Evolutionary conservation across 169 alveolate species (phyloP).

Genomic region (Plasmodium fragile): DNA sequence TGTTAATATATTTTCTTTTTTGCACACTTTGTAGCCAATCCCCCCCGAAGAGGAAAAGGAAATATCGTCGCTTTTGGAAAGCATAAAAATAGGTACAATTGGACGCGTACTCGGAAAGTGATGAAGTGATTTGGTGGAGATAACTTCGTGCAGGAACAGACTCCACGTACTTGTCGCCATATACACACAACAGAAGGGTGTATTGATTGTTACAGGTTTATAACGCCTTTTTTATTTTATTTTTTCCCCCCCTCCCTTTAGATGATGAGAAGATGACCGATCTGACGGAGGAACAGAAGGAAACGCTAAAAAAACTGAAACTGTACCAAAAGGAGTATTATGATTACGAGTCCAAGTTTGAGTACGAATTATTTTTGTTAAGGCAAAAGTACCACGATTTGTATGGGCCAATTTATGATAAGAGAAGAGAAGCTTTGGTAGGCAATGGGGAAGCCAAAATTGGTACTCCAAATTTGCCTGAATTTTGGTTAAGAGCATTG

Average conservation of each 20-base stretch:
- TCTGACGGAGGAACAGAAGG: slow-evolving; percentile 83
- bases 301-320: slow-evolving; percentile 80
- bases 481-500: slow-evolving; percentile 87
- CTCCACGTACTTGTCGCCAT: background rate
- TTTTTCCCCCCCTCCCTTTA: background rate
- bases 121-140: background rate
- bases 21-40: slow-evolving; percentile 38
- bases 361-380: slow-evolving; percentile 83
- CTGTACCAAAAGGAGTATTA: slow-evolving; percentile 82
- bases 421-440: slow-evolving; percentile 76
- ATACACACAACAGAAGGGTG: background rate
- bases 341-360: slow-evolving; percentile 82
- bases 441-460: slow-evolving; percentile 57
- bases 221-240: slow-evolving; percentile 1
- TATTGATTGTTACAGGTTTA: background rate
- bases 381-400: slow-evolving; percentile 84
- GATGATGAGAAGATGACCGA: slow-evolving; percentile 77
- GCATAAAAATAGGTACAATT: slow-evolving; percentile 73
- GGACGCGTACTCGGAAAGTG: background rate
- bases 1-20: background rate
- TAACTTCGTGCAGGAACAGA: background rate
- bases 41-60: slow-evolving; percentile 75
- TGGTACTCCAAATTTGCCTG: slow-evolving; percentile 80
- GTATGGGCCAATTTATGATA: slow-evolving; percentile 84
- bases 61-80: slow-evolving; percentile 66